Base-by-base conservation (phyloP, 768 basidiomycete species). In the Naganishia antarctica region DNA sequence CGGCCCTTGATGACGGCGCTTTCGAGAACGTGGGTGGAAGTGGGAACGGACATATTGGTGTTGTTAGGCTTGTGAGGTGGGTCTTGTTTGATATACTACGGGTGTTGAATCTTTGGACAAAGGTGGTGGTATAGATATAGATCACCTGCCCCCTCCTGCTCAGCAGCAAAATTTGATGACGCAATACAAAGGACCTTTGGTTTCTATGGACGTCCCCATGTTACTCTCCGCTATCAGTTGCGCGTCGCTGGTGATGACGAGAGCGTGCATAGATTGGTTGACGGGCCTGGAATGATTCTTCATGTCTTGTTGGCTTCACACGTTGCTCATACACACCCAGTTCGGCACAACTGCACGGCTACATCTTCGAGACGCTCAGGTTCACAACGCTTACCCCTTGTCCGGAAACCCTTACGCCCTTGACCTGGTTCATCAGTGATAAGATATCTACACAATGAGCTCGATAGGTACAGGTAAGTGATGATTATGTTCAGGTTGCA, bases 391-490 rank as follows among this genome's bases (percentile, higher is more conserved):
- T n/a, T n/a, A n/a, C n/a, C n/a, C n/a, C n/a, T n/a, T n/a, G n/a
- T n/a, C n/a, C n/a, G n/a, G n/a, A n/a, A n/a, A n/a, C n/a, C n/a
- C n/a, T n/a, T n/a, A n/a, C n/a, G n/a, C n/a, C n/a, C n/a, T n/a
- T n/a, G n/a, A n/a, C n/a, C n/a, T n/a, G n/a, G n/a, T n/a, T n/a
- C n/a, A n/a, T n/a, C n/a, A n/a, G n/a, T n/a, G n/a, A n/a, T n/a
- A n/a, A n/a, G n/a, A n/a, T n/a, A n/a, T n/a, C n/a, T n/a, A n/a
- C n/a, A 57, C 16, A n/a, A 96, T 98, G 94, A 94, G 93, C 66
- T 97, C 94, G 47, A 98, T 98, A 76, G 94, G 96, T 67, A 98
- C 96, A 73, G 96, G 96, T 64, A 98, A 97, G 82, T 96, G 97
- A 83, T 86, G 32, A 57, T 57, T 18, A 7, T 12, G 37, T 6